These are phyloP conservation scores for Scheffersomyces coipomensis DNA, from an alignment of 805 yeast genomes.

Conservation along the genomic window DNA sequence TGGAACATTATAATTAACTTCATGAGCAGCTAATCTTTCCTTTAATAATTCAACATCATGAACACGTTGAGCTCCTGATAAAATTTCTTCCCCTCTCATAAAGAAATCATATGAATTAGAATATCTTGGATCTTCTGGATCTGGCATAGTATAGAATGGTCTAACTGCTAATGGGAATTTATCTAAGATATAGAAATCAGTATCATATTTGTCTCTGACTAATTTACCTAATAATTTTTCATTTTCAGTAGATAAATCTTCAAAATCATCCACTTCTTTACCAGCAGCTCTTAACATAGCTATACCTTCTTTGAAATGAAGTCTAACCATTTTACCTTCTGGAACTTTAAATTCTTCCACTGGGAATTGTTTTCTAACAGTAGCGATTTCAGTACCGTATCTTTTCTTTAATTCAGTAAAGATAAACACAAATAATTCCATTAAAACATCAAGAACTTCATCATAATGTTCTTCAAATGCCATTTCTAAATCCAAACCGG, in stretches of 20 bases:
- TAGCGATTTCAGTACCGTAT: constrained; percentile 79
- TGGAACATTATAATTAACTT: constrained; percentile 71
- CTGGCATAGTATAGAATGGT: constrained; percentile 99
- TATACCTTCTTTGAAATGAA: constrained; percentile 90
- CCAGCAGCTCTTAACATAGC: constrained; percentile 84
- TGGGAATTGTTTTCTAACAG: constrained; percentile 92
- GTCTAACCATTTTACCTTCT: constrained; percentile 86
- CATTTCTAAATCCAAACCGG: constrained; percentile 97
- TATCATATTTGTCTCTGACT: constrained; percentile 90
- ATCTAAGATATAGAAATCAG: constrained; percentile 97
- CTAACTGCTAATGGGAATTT: constrained; percentile 96
- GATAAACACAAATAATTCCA: constrained; percentile 81
- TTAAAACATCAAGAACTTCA: constrained; percentile 67
- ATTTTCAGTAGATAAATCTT: constrained; percentile 90
- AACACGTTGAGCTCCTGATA: constrained; percentile 99
- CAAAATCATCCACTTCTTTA: constrained; percentile 79
- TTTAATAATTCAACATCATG: constrained; percentile 85
- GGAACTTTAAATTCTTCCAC: constrained; percentile 97
- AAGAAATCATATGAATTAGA: constrained; percentile 98
- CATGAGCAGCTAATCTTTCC: constrained; percentile 82
- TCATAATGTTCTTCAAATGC: constrained; percentile 97
- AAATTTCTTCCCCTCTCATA: constrained; percentile 99
- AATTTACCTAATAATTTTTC: constrained; percentile 90
- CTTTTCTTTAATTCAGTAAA: constrained; percentile 80
- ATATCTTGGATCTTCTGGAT: constrained; percentile 84